phyloP scores from a whole-genome alignment of 2,329 filamentous ascomycete genomes.

The Colletotrichum zoysiae region DNA sequence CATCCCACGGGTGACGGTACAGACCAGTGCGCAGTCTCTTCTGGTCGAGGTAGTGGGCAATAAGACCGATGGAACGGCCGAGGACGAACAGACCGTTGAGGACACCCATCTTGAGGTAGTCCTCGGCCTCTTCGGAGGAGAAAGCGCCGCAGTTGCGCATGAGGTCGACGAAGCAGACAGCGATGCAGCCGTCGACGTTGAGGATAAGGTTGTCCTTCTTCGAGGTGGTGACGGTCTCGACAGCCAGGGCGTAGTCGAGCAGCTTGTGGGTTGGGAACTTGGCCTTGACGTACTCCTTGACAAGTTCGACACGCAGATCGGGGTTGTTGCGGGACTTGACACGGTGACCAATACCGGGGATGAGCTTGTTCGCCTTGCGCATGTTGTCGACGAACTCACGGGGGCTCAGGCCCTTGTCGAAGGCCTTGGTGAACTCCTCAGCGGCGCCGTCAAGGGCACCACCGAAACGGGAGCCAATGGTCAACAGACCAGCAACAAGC shows the following conservation, averaged over 20 bases:
- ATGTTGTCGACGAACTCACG: conserved; percentile 99
- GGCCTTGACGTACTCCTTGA: conserved; percentile 98
- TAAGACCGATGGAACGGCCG: conserved; percentile 96
- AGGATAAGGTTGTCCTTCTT: conserved; percentile 99
- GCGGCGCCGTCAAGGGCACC: conserved; percentile 97
- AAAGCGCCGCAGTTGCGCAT: conserved; percentile 98
- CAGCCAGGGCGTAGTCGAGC: conserved; percentile 97
- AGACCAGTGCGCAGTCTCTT: conserved; percentile 98
- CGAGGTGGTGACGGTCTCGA: conserved; percentile 97
- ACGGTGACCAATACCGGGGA: conserved; percentile 98
- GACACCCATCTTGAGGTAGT: conserved; percentile 99
- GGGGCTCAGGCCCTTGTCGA: conserved; percentile 97
- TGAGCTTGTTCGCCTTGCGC: conserved; percentile 99
- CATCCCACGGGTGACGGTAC: conserved; percentile 99
- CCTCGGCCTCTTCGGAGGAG: conserved; percentile 94
- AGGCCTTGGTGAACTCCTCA: conserved; percentile 98
- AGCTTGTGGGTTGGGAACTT: conserved; percentile 98
- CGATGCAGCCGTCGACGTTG: conserved; percentile 98
- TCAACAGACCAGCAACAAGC: conserved; percentile 95
- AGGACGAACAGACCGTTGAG: conserved; percentile 99
- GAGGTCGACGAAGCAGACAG: conserved; percentile 98
- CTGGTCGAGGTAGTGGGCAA: conserved; percentile 99
- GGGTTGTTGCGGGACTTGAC: conserved; percentile 99
- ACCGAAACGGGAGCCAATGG: conserved; percentile 98
- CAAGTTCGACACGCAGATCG: conserved; percentile 98